Base-by-base conservation (phyloP, 2,329 filamentous ascomycete genomes). In the Talaromyces pinophilus region DNA sequence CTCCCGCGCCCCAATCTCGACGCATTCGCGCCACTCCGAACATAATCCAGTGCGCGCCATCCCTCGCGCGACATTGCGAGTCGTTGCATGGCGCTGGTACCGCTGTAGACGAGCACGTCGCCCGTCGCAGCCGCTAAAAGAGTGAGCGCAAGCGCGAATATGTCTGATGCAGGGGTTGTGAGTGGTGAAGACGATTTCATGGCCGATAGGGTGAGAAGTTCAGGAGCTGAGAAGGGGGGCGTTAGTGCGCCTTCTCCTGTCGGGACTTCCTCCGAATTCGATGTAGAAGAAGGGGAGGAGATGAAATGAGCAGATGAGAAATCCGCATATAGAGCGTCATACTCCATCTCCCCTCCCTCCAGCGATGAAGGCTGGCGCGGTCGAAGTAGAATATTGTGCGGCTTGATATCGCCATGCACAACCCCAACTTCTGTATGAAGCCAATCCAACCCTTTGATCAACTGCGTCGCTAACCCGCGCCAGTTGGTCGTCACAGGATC, bases 141-240 rank as follows among this genome's bases (percentile, higher is more conserved):
- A 5, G 80, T 82, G 13, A 81, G 76, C 5, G 80, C 81, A 2
- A 82, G 74, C 0, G 81, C 82, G 66, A 82, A 83, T 1, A 82
- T 76, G 67, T 83, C 81, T 10, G 80, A 80, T 2, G 78, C 74
- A 1, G 77, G 73, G 0, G 79, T 80, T 5, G 79, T 76, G 0
- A 71, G 69, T 0, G 72, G 71, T 13, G 72, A 74, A 1, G 75
- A 73, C 2, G 79, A 76, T 5, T 71, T 77, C 25, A 81, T 67
- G 5, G 79, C 76, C 13, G 74, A 68, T 3, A 79, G 64, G 0
- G 72, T 75, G 17, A 82, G 75, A 5, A 82, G 72, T 62, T 83
- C 81, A 0, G 81, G 81, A 3, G 81, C 81, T 1, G 80, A 78
- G 61, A 82, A 83, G 1, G 80, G 80, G 1, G 78, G 78, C 4